phyloP scores from a whole-genome alignment of 148 eudicot species.

The Bassia scoparia region DNA sequence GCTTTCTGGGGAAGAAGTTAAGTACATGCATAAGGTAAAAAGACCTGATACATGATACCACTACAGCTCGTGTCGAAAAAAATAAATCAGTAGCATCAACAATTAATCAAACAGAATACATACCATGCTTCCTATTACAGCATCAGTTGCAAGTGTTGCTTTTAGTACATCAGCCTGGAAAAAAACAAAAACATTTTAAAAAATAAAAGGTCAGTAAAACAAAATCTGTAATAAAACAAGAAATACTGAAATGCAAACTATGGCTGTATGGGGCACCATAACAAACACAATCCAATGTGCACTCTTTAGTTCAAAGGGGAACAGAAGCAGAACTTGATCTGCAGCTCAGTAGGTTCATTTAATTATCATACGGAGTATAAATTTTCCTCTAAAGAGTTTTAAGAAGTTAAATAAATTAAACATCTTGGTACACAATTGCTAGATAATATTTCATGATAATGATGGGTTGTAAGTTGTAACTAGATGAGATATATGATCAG shows the following conservation, averaged over 20 bases:
- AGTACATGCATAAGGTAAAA: constrained; percentile 1
- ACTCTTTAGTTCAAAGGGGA: background rate
- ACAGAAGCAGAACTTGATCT: background rate
- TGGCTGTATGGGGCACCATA: background rate
- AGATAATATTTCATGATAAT: too few species aligned
- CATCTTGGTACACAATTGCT: too few species aligned
- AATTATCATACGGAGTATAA: background rate
- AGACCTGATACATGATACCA: background rate
- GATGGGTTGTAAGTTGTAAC: too few species aligned
- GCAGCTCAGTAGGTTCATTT: background rate
- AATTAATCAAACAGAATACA: constrained; percentile 18
- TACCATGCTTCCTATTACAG: constrained; percentile 86
- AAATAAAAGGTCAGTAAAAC: background rate
- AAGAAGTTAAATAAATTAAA: background rate
- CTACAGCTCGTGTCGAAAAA: background rate
- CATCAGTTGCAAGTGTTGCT: constrained; percentile 97
- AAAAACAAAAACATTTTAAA: constrained; percentile 15
- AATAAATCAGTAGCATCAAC: background rate
- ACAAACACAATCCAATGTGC: background rate
- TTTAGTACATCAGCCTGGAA: constrained; percentile 78
- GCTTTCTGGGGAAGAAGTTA: constrained; percentile 36
- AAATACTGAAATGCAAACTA: background rate
- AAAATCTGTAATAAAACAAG: background rate
- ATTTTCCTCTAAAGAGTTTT: background rate
- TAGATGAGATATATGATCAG: background rate